Base-by-base conservation (phyloP, 805 yeast species). In the Grigorovia yakushimaensis region DNA sequence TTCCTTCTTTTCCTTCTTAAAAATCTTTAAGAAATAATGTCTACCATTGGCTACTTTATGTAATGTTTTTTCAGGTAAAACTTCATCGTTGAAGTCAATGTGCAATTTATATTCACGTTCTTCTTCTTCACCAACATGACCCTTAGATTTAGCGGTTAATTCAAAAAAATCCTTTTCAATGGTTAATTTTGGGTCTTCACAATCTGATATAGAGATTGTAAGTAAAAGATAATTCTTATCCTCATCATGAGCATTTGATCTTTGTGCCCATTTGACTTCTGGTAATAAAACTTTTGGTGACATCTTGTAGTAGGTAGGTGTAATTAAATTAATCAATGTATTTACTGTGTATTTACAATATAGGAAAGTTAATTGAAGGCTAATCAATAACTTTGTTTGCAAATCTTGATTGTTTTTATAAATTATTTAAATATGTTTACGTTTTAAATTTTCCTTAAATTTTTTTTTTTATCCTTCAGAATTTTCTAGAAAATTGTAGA, bases 251-350 rank as follows among this genome's bases (percentile, higher is more conserved):
- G 73, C 82, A 61, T 74, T 80, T 47, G 96, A 88, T 69, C 98
- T 86, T 73, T 91, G 98, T 11, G 98, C 98, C 98, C 98, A 91
- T 63, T 81, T 73, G 39, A 87, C 91, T 72, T 68, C 70, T 43
- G 82, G 78, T 47, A 58, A 58, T 45, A 60, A 50, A 21, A 45
- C 46, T 44, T 47, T 50, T n/a, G 44, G 18, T 18, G 49, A 42
- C 49, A 46, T 46, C n/a, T 38, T 24, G n/a, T n/a, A n/a, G n/a
- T n/a, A n/a, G n/a, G n/a, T n/a, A n/a, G n/a, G n/a, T n/a, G n/a
- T n/a, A n/a, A n/a, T n/a, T n/a, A n/a, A n/a, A n/a, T n/a, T n/a
- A n/a, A n/a, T n/a, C n/a, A n/a, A n/a, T n/a, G n/a, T n/a, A n/a
- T n/a, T n/a, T n/a, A n/a, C n/a, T n/a, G n/a, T n/a, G n/a, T n/a